Conservation (phyloP, 495 filamentous ascomycete genomes). For the Aspergillus leporis region DNA sequence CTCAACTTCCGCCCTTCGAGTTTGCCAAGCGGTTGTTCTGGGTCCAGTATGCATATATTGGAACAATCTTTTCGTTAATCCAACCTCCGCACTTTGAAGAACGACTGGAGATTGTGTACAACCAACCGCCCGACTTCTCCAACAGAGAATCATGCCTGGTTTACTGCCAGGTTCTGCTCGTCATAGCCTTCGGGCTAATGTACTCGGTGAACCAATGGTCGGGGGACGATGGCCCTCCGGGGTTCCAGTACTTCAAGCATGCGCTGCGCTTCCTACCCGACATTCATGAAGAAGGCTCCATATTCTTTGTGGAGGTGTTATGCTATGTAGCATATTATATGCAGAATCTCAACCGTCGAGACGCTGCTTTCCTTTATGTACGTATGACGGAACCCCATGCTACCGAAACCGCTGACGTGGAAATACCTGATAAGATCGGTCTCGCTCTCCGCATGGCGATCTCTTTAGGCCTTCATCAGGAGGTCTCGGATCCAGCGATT, state of each 20-base stretch:
- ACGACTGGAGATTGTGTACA: constrained; percentile 40
- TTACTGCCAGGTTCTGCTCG: constrained; percentile 42
- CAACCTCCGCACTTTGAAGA: constrained; percentile 44
- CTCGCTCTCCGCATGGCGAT: constrained; percentile 54
- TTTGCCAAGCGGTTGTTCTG: constrained; percentile 48
- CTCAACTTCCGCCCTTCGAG: constrained; percentile 44
- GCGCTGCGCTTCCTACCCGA: constrained; percentile 50
- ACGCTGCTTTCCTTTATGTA: constrained; percentile 50
- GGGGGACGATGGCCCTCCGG: constrained; percentile 48
- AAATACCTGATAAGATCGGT: constrained; percentile 34
- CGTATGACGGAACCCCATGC: constrained; percentile 4
- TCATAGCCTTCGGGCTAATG: constrained; percentile 53
- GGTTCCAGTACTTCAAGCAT: constrained; percentile 51
- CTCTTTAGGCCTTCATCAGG: constrained; percentile 51
- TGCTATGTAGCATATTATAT: constrained; percentile 55
- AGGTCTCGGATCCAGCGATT: constrained; percentile 36
- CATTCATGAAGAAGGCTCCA: constrained; percentile 50
- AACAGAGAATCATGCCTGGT: constrained; percentile 35
- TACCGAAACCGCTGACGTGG: constrained; percentile 5
- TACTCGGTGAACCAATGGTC: constrained; percentile 55
- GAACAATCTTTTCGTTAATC: constrained; percentile 53
- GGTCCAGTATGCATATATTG: constrained; percentile 51
- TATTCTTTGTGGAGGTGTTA: constrained; percentile 51
- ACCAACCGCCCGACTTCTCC: constrained; percentile 35
- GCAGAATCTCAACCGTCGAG: constrained; percentile 51